Conservation (phyloP, 1,139 yeast species). For the Lodderomyces pseudojiufengensis region DNA sequence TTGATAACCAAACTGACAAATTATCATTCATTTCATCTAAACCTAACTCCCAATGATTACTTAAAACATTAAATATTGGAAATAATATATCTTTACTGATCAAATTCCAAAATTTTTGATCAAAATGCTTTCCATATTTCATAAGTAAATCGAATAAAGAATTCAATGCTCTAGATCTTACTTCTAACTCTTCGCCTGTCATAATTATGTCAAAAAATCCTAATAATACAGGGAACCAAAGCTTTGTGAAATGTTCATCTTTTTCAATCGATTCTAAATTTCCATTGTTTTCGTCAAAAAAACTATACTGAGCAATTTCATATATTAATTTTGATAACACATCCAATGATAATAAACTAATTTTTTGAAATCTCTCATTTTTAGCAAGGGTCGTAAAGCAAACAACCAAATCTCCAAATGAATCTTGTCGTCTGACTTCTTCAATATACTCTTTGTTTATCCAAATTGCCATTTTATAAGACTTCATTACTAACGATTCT, state of each 20-base stretch:
- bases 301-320: constrained; percentile 47
- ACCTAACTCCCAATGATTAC: constrained; percentile 70
- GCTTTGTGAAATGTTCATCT: constrained; percentile 41
- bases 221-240: constrained; percentile 80
- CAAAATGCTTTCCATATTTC: constrained; percentile 75
- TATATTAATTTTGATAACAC: constrained; percentile 64
- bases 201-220: constrained; percentile 86
- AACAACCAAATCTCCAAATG: constrained; percentile 68
- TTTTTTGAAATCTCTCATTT: constrained; percentile 77
- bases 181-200: constrained; percentile 94
- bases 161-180: constrained; percentile 82
- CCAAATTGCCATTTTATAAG: constrained; percentile 60
- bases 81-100: constrained; percentile 75
- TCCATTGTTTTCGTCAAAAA: constrained; percentile 17
- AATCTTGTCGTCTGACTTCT: constrained; percentile 67
- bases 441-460: constrained; percentile 62
- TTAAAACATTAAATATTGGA: constrained; percentile 84
- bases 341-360: constrained; percentile 76
- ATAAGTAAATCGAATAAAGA: constrained; percentile 77
- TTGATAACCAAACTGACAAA: constrained; percentile 90
- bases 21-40: constrained; percentile 60
- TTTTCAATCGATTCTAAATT: constrained; percentile 16
- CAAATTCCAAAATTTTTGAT: constrained; percentile 74
- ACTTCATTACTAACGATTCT: constrained; percentile 59
- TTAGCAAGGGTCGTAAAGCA: constrained; percentile 81